A percentile compares a stretch with the other conserved stretches of the same genome.
These are phyloP conservation scores for Nannochloris sp. DNA, from an alignment of 139 green algal species.

Conservation along the genomic window DNA sequence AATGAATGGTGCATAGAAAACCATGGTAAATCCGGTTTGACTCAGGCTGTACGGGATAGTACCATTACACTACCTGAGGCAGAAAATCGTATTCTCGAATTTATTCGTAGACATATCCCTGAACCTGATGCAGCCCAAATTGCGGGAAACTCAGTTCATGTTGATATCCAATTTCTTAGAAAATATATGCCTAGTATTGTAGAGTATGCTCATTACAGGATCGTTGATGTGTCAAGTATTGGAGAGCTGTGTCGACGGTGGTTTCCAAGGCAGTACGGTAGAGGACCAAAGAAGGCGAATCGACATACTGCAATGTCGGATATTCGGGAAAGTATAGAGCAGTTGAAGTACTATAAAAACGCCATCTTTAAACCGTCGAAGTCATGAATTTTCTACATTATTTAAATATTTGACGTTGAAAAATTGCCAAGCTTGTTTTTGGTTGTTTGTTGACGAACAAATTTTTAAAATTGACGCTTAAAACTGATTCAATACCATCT, in stretches of 20 bases:
- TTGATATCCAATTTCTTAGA: constrained; percentile 81
- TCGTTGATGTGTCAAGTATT: constrained; percentile 86
- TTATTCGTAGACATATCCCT: constrained; percentile 49
- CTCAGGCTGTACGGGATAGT: constrained; percentile 45
- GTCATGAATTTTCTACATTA: neutral
- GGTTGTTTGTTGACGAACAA: too few species aligned
- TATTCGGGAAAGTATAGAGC: constrained; percentile 77
- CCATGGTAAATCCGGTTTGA: constrained; percentile 60
- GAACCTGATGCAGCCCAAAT: constrained; percentile 15
- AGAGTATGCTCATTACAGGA: constrained; percentile 72
- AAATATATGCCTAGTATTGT: constrained; percentile 76
- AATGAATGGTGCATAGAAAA: constrained; percentile 89
- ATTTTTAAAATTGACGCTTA: too few species aligned
- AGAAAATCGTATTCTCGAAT: constrained; percentile 63
- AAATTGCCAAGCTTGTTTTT: too few species aligned
- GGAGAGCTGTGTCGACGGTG: constrained; percentile 62
- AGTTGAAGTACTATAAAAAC: constrained; percentile 77
- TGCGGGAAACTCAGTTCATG: constrained; percentile 80
- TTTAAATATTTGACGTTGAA: neutral
- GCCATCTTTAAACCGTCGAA: constrained; percentile 57
- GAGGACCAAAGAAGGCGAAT: constrained; percentile 52
- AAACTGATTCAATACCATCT: too few species aligned
- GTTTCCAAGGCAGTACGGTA: constrained; percentile 39
- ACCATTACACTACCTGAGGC: constrained; percentile 50
- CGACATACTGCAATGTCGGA: constrained; percentile 83